phyloP scores from a whole-genome alignment of 2,329 filamentous ascomycete genomes.

The Botrytis porri region DNA sequence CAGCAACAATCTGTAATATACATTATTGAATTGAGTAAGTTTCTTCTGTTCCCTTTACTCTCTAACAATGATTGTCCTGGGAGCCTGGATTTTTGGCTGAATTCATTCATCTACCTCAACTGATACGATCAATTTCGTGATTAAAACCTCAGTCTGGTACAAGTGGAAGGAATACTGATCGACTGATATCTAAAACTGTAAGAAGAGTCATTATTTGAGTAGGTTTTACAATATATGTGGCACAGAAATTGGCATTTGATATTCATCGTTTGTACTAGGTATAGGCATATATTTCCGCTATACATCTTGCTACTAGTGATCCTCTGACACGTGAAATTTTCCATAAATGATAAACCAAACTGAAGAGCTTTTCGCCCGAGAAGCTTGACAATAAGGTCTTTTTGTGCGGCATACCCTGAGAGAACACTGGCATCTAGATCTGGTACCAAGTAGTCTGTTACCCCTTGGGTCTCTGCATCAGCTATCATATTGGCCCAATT shows the following conservation, averaged over 20 bases:
- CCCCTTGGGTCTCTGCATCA: conserved; percentile 25
- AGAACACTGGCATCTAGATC: conserved; percentile 28
- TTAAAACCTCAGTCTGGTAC: background rate
- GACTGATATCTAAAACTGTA: rapidly evolving
- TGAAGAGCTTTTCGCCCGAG: conserved; percentile 11
- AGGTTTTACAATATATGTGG: background rate
- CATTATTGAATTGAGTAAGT: background rate
- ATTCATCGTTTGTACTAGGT: background rate
- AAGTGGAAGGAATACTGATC: background rate
- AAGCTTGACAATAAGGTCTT: conserved; percentile 24
- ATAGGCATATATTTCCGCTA: background rate
- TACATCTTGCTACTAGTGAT: background rate
- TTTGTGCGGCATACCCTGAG: conserved; percentile 30
- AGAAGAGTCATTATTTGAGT: background rate
- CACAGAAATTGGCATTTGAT: background rate
- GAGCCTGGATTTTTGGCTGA: background rate
- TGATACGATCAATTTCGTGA: background rate
- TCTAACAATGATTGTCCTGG: background rate
- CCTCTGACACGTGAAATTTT: background rate
- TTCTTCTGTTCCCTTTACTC: background rate
- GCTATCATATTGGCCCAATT: conserved; percentile 27
- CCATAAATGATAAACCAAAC: background rate
- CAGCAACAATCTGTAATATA: background rate
- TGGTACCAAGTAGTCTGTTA: conserved; percentile 25
- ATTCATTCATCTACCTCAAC: background rate